Evolutionary conservation across 345 rosid species (phyloP).

Genomic region (Leavenworthia alabamica): DNA sequence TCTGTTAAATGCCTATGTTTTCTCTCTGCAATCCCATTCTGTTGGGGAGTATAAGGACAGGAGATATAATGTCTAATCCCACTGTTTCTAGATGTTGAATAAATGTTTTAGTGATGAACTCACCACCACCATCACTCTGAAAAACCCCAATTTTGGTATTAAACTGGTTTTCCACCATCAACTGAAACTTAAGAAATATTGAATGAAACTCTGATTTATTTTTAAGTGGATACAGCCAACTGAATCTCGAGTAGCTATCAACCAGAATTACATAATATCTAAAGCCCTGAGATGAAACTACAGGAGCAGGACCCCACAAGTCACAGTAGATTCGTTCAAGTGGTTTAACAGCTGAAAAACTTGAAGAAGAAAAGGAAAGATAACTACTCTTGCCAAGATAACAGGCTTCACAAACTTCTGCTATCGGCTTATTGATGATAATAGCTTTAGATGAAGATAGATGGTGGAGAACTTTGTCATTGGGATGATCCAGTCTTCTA

Average conservation of each 20-base stretch:
- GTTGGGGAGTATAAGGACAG: too few relatives aligned
- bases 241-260: neutral
- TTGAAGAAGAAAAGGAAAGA: neutral
- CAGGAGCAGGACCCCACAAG: neutral
- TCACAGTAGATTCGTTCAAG: neutral
- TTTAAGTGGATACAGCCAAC: neutral
- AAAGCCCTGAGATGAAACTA: neutral
- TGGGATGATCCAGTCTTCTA: too few relatives aligned
- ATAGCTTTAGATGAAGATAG: too few relatives aligned
- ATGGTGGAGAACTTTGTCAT: too few relatives aligned
- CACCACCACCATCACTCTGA: neutral
- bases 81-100: too few relatives aligned
- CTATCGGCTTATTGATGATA: too few relatives aligned
- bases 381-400: neutral
- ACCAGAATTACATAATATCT: neutral
- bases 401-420: neutral
- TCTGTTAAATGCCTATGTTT: too few relatives aligned
- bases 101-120: too few relatives aligned
- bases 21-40: too few relatives aligned
- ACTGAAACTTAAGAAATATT: neutral
- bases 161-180: neutral
- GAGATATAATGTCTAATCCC: too few relatives aligned
- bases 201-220: neutral
- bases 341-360: too few relatives aligned
- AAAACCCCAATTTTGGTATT: fast-evolving